A percentile compares a stretch with the other conserved stretches of the same genome.
Conservation (phyloP, 805 yeast genomes). For the Suhomyces prunicola region DNA sequence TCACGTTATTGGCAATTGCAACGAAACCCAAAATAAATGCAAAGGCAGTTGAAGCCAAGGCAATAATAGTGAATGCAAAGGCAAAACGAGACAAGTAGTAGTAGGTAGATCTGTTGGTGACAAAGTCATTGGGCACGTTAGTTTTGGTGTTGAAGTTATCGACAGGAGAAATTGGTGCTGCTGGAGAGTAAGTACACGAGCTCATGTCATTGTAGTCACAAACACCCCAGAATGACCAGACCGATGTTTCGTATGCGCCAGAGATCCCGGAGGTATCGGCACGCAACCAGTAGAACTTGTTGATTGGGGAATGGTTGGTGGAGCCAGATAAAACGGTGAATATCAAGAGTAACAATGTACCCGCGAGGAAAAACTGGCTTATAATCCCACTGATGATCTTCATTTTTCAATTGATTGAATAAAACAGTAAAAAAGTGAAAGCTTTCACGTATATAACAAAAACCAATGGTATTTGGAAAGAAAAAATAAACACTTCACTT, state of each 20-base stretch:
- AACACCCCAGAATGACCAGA: slow-evolving; percentile 84
- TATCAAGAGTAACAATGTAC: slow-evolving; percentile 49
- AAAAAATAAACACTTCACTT: background rate
- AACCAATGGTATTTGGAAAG: background rate
- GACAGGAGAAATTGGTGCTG: slow-evolving; percentile 80
- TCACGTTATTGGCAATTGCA: slow-evolving; percentile 52
- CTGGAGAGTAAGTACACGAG: slow-evolving; percentile 56
- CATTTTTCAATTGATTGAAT: slow-evolving; percentile 17
- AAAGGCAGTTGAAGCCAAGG: slow-evolving; percentile 61
- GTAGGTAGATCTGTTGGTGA: slow-evolving; percentile 46
- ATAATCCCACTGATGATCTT: slow-evolving; percentile 29
- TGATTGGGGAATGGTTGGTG: slow-evolving; percentile 53
- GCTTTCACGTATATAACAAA: background rate
- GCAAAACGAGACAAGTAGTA: slow-evolving; percentile 59
- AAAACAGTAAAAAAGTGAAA: background rate
- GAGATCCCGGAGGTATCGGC: slow-evolving; percentile 64
- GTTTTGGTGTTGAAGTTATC: slow-evolving; percentile 59
- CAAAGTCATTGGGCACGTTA: slow-evolving; percentile 52
- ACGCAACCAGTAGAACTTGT: slow-evolving; percentile 73
- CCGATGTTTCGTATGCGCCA: slow-evolving; percentile 48
- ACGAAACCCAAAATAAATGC: slow-evolving; percentile 57
- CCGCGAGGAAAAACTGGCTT: slow-evolving; percentile 40
- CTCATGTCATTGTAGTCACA: slow-evolving; percentile 60
- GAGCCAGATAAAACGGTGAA: slow-evolving; percentile 70
- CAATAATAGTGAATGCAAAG: slow-evolving; percentile 35